Percentiles rank a stretch among this genome's conserved stretches.
These are phyloP conservation scores for Zygosaccharomyces rouxii DNA, from an alignment of 805 yeast species.

Conservation along the genomic window DNA sequence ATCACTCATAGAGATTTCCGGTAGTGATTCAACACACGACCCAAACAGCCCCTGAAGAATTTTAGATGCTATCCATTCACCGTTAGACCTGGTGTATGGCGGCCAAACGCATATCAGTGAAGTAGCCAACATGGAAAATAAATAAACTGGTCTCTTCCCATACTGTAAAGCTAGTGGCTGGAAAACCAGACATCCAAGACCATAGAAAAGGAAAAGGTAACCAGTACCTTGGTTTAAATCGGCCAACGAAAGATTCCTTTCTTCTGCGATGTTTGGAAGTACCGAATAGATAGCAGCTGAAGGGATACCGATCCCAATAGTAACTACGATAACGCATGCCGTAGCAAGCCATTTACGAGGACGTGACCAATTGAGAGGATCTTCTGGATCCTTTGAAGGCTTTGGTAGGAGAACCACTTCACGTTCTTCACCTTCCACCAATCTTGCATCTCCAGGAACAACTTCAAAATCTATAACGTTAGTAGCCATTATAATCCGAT, in stretches of 20 bases:
- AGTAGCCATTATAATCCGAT: neutral
- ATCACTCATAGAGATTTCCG: conserved; percentile 54
- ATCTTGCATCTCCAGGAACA: conserved; percentile 4
- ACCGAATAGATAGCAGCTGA: conserved; percentile 47
- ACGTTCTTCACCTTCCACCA: conserved; percentile 14
- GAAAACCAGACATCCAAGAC: conserved; percentile 46
- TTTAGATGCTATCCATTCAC: conserved; percentile 38
- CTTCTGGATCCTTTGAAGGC: conserved; percentile 49
- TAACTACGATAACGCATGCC: conserved; percentile 42
- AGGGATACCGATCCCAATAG: conserved; percentile 44
- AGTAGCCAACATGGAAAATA: conserved; percentile 40
- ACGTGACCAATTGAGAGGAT: conserved; percentile 61
- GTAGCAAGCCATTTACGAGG: conserved; percentile 45
- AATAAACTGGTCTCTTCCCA: conserved; percentile 45
- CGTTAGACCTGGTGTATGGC: conserved; percentile 34
- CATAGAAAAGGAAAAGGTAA: conserved; percentile 47
- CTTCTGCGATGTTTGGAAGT: conserved; percentile 36
- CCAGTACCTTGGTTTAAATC: conserved; percentile 44
- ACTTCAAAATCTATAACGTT: neutral
- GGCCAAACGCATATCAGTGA: conserved; percentile 41
- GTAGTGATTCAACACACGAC: conserved; percentile 45
- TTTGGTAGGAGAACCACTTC: conserved; percentile 56
- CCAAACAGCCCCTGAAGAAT: conserved; percentile 39
- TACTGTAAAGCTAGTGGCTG: conserved; percentile 49
- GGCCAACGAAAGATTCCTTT: conserved; percentile 36